Evolutionary conservation across 768 basidiomycete species (phyloP), one percentile per base, ranked within the genome.

Genomic region (Zangia roseola): DNA sequence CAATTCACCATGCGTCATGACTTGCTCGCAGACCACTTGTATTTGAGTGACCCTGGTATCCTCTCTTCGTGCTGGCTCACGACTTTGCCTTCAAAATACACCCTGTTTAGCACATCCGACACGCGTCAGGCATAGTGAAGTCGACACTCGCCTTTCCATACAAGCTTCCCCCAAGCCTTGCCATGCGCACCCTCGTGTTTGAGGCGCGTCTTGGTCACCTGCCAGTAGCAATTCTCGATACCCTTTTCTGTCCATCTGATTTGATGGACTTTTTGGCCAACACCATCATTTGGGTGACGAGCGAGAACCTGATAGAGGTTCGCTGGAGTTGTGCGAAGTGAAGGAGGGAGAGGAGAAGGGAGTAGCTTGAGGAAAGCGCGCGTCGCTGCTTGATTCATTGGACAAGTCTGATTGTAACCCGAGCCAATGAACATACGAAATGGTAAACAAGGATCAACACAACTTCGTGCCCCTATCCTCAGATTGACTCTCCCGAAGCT

Each of bases 121-220:
- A 40, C 14, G 5, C 6, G 3, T 39, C n/a, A 21, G 13, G 21
- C 34, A 35, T 39, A 20, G 49, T 31, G 31, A 28, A 44, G 33
- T 9, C 13, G 1, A 40, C 24, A 69, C 82, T 50, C 44, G 91
- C 91, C 88, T 72, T 76, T 82, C 88, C 90, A 93, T 47, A 82
- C 76, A 5, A 92, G 70, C 50, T 74, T 72, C 7, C 91, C 91
- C 91, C 91, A 93, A 16, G 81, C 90, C 65, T 84, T 91, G 2
- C 91, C 91, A 57, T 91, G 86, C 23, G 67, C 73, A 23, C 89
- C 89, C 55, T 83, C 83, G 36, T 73, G 72, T 67, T 91, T 93
- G 63, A 91, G 81, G 53, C 73, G 71, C 26, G 86, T 77, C 59
- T 78, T 74, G 4, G 89, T 91, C 35, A 93, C 77, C 30, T 79